phyloP scores from a whole-genome alignment of 106 monocot genomes.

The Cymbidium sinense region DNA sequence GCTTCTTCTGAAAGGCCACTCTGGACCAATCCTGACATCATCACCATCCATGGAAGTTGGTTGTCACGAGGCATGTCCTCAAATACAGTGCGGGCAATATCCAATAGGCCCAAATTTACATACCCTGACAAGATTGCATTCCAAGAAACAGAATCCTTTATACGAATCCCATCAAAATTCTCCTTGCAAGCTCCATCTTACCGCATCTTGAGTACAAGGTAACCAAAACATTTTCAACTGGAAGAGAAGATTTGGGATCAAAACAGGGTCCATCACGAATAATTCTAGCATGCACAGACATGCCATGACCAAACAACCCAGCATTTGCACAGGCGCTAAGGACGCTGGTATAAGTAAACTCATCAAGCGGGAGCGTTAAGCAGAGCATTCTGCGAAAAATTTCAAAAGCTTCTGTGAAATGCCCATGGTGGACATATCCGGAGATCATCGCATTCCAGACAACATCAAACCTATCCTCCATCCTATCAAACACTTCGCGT shows the following conservation, averaged over 20 bases:
- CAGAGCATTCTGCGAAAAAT: slow-evolving; percentile 61
- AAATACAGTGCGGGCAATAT: slow-evolving; percentile 50
- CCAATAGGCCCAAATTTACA: slow-evolving; percentile 26
- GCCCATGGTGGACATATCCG: slow-evolving; percentile 67
- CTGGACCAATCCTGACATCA: slow-evolving; percentile 73
- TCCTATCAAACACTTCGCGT: slow-evolving; percentile 52
- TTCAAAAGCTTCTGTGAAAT: slow-evolving; percentile 54
- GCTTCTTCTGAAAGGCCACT: slow-evolving; percentile 69
- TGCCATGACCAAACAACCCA: slow-evolving; percentile 47
- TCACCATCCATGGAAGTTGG: slow-evolving; percentile 75
- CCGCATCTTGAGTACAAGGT: slow-evolving; percentile 63
- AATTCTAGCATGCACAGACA: slow-evolving; percentile 72
- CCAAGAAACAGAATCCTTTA: slow-evolving; percentile 85
- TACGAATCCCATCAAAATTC: slow-evolving; percentile 45
- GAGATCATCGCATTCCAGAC: slow-evolving; percentile 99
- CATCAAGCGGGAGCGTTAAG: slow-evolving; percentile 43
- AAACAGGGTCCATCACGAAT: slow-evolving; percentile 40
- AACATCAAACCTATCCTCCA: slow-evolving; percentile 54
- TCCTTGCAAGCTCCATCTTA: slow-evolving; percentile 36
- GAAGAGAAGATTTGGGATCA: slow-evolving; percentile 35
- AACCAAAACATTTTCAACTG: slow-evolving; percentile 67
- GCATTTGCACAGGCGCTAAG: slow-evolving; percentile 69
- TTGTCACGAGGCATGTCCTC: slow-evolving; percentile 50
- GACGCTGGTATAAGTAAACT: slow-evolving; percentile 86
- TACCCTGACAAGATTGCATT: slow-evolving; percentile 85